phyloP scores from a whole-genome alignment of 2,329 filamentous ascomycete species.

The Neurospora sp. region DNA sequence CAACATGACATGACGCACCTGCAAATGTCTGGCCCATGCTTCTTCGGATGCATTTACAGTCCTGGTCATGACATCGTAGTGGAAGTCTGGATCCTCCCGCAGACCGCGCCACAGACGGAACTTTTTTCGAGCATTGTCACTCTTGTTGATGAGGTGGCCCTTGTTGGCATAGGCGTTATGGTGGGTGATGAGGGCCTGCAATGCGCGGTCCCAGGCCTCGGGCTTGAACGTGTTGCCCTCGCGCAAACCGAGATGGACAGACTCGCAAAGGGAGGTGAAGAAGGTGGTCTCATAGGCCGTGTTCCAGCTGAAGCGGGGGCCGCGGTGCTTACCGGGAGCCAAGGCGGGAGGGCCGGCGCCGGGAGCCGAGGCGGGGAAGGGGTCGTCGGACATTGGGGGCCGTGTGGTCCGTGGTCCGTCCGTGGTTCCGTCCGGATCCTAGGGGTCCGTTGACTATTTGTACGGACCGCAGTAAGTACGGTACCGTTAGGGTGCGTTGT shows the following conservation, averaged over 20 bases:
- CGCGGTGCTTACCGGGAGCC: conserved; percentile 21
- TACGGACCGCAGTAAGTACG: not conserved
- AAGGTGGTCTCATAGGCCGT: conserved; percentile 49
- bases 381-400: conserved; percentile 24
- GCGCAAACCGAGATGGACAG: conserved; percentile 44
- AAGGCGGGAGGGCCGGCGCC: conserved; percentile 8
- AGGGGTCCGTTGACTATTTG: not conserved
- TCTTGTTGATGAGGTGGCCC: conserved; percentile 53
- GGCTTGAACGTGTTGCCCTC: conserved; percentile 52
- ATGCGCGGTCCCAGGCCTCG: conserved; percentile 50
- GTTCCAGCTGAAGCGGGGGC: conserved; percentile 51
- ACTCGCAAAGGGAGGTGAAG: conserved; percentile 50
- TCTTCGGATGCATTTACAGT: conserved; percentile 47
- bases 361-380: conserved; percentile 16
- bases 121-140: conserved; percentile 52
- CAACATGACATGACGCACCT: conserved; percentile 30
- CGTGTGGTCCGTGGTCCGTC: conserved; percentile 1
- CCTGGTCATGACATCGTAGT: conserved; percentile 39
- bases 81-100: conserved; percentile 46
- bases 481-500: not conserved
- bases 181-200: conserved; percentile 41
- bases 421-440: not conserved
- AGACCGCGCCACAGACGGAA: conserved; percentile 52
- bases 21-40: conserved; percentile 46
- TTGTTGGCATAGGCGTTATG: conserved; percentile 50